Conservation (phyloP, 2,329 filamentous ascomycete genomes). For the Calycina herbarum region DNA sequence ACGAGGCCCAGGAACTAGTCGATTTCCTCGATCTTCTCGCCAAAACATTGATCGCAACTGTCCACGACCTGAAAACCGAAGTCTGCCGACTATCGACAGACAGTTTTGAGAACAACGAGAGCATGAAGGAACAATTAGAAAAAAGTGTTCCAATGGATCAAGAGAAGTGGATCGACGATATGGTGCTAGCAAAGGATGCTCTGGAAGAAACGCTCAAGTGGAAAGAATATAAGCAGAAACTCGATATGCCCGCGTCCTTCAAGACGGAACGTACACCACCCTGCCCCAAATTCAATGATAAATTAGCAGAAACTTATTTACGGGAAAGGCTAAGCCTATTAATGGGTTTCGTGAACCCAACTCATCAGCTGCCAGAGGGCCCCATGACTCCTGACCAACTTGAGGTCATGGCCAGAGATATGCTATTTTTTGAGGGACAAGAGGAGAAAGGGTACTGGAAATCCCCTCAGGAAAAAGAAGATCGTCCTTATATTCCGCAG, state of each 20-base stretch:
- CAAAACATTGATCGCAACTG: background rate
- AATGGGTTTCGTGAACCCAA: background rate
- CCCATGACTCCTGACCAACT: background rate
- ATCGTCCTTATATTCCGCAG: too few relatives aligned
- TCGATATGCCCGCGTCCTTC: background rate
- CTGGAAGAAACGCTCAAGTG: background rate
- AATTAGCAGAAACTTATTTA: background rate
- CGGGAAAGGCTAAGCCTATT: background rate
- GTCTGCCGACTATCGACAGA: background rate
- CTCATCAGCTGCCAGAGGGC: background rate
- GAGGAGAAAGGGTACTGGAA: background rate
- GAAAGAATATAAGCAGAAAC: background rate
- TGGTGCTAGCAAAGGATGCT: background rate
- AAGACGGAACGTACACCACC: background rate
- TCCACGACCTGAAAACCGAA: background rate
- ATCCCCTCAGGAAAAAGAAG: background rate
- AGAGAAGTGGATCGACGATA: background rate
- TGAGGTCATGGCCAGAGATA: background rate
- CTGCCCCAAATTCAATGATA: background rate
- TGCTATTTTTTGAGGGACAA: background rate
- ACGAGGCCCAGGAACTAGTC: background rate
- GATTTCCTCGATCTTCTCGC: background rate
- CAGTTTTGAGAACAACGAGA: background rate
- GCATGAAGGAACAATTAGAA: background rate
- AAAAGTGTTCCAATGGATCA: background rate